Evolutionary conservation across 202 grass and related monocot genomes (phyloP).

Genomic region (Elaeis oleifera): DNA sequence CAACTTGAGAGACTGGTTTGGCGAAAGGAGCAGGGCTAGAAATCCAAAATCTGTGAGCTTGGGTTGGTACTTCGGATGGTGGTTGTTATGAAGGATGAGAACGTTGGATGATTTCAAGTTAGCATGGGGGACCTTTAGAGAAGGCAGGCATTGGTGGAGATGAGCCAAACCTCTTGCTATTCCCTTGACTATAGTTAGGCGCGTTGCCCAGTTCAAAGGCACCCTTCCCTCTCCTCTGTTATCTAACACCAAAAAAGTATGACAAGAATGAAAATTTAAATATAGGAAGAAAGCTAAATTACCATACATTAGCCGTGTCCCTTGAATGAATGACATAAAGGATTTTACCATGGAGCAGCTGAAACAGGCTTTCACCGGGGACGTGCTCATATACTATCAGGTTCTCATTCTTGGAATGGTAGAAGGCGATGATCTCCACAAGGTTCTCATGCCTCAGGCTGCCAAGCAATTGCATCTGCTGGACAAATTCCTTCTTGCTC

Average conservation of each 20-base stretch:
- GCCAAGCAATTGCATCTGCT: slow-evolving; percentile 70
- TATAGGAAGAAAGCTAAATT: too few species aligned
- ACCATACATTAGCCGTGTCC: too few species aligned
- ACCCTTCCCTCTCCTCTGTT: slow-evolving; percentile 63
- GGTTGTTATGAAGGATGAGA: slow-evolving; percentile 22
- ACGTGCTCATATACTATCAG: slow-evolving; percentile 70
- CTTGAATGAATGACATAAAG: neutral
- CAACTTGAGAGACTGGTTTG: slow-evolving; percentile 37
- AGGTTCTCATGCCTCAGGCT: slow-evolving; percentile 79
- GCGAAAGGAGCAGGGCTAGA: slow-evolving; percentile 47
- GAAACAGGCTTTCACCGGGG: slow-evolving; percentile 59
- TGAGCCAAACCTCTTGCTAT: slow-evolving; percentile 59
- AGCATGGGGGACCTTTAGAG: slow-evolving; percentile 65
- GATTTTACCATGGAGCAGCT: slow-evolving; percentile 64
- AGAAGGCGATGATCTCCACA: slow-evolving; percentile 48
- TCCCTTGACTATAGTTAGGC: slow-evolving; percentile 56
- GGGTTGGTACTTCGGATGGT: slow-evolving; percentile 12
- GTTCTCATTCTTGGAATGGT: slow-evolving; percentile 89
- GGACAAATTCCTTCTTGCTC: slow-evolving; percentile 53
- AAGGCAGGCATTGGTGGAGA: slow-evolving; percentile 53
- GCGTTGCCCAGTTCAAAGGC: slow-evolving; percentile 57
- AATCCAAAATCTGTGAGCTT: slow-evolving; percentile 77
- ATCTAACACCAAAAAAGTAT: slow-evolving; percentile 23
- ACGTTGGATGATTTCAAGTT: slow-evolving; percentile 91
- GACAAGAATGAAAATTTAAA: neutral